Evolutionary conservation across 106 monocot species (phyloP).

Genomic region (Dioscorea alata): DNA sequence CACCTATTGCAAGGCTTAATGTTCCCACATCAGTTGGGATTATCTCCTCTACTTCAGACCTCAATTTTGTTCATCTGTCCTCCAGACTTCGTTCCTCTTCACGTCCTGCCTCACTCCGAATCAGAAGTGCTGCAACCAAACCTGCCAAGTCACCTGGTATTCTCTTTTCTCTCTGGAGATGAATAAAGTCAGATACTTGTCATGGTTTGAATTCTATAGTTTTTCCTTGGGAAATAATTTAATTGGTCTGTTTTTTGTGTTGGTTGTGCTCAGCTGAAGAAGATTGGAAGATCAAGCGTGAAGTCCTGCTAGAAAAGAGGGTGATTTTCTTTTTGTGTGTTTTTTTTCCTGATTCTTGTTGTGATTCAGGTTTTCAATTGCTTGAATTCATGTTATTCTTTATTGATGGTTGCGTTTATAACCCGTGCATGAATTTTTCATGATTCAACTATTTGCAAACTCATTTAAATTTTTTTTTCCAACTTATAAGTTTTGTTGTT

Average conservation of each 20-base stretch:
- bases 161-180: background rate
- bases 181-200: background rate
- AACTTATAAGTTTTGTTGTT: no score
- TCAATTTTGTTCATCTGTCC: constrained; percentile 6
- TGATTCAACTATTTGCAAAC: no score
- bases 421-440: no score
- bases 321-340: constrained; percentile 18
- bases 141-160: constrained; percentile 60
- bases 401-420: background rate
- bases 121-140: constrained; percentile 61
- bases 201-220: background rate
- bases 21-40: constrained; percentile 7
- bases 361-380: background rate
- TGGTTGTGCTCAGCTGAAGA: constrained; percentile 55
- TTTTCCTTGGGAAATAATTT: background rate
- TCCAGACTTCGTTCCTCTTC: constrained; percentile 1
- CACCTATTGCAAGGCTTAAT: constrained; percentile 7
- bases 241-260: background rate
- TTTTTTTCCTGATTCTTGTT: background rate
- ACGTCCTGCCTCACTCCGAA: constrained; percentile 3
- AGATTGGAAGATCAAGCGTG: constrained; percentile 87
- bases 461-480: no score
- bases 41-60: constrained; percentile 17
- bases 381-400: background rate
- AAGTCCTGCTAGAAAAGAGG: constrained; percentile 64